These are phyloP conservation scores for Dicorynia guianensis DNA, from an alignment of 306 rosid species.

Conservation along the genomic window DNA sequence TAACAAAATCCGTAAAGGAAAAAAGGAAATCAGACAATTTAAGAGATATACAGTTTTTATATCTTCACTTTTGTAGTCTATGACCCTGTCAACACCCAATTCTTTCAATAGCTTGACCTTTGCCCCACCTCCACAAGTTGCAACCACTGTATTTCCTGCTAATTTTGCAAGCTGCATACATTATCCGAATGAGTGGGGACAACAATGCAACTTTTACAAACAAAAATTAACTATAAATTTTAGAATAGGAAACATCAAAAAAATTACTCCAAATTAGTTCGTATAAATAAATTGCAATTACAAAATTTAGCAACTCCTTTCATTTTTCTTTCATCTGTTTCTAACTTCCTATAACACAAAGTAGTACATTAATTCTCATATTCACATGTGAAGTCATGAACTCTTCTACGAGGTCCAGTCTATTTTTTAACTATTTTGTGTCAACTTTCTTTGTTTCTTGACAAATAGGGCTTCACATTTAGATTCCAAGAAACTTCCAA, in stretches of 20 bases:
- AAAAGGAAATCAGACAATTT: slow-evolving; percentile 26
- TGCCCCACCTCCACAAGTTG: slow-evolving; percentile 90
- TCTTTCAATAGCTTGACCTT: slow-evolving; percentile 85
- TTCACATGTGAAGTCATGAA: slow-evolving; percentile 13
- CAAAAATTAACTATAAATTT: slow-evolving; percentile 17
- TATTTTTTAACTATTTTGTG: slow-evolving; percentile 21
- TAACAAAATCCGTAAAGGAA: not conserved
- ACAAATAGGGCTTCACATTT: slow-evolving; percentile 25
- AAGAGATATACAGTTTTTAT: slow-evolving; percentile 69
- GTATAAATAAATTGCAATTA: not conserved
- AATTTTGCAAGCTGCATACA: slow-evolving; percentile 86
- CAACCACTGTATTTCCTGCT: slow-evolving; percentile 89
- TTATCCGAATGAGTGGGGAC: slow-evolving; percentile 32
- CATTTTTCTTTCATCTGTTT: not conserved
- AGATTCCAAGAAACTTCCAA: slow-evolving; percentile 19
- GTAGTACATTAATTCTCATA: not conserved
- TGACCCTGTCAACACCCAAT: slow-evolving; percentile 92
- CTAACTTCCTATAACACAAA: not conserved
- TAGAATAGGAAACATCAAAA: slow-evolving; percentile 15
- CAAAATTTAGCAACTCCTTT: not conserved
- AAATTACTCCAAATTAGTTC: slow-evolving; percentile 2
- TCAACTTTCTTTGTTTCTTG: slow-evolving; percentile 6
- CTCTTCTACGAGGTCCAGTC: slow-evolving; percentile 21
- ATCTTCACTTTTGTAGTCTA: slow-evolving; percentile 87
- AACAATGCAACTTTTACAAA: slow-evolving; percentile 11